phyloP scores from a whole-genome alignment of 805 yeast genomes.

The Candida palmyrensis region DNA sequence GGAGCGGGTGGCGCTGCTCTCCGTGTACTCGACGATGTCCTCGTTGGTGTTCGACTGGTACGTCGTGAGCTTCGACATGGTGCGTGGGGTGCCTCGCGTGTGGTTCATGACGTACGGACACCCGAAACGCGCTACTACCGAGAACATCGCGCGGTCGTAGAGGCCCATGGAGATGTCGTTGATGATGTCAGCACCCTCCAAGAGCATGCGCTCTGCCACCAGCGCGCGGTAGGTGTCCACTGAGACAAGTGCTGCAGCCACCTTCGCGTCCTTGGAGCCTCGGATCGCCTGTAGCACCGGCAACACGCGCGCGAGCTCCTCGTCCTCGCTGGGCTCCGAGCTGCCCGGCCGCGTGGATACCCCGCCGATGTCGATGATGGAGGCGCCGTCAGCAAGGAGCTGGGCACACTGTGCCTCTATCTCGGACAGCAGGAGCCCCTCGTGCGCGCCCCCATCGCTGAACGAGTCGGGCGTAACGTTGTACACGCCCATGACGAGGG shows the following conservation, averaged over 20 bases:
- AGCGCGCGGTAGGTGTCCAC: constrained; percentile 81
- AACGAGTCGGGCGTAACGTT: constrained; percentile 94
- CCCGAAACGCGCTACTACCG: constrained; percentile 60
- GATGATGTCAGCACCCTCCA: constrained; percentile 83
- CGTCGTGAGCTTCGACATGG: constrained; percentile 58
- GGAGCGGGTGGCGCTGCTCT: constrained; percentile 11
- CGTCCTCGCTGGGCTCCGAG: constrained; percentile 51
- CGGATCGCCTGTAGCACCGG: constrained; percentile 67
- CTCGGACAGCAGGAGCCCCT: constrained; percentile 20
- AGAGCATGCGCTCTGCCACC: constrained; percentile 67
- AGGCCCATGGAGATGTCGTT: constrained; percentile 86
- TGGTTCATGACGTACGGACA: constrained; percentile 83
- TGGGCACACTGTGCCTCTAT: constrained; percentile 37
- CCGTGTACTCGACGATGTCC: constrained; percentile 34
- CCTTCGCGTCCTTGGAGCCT: constrained; percentile 22
- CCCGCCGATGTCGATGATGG: constrained; percentile 88
- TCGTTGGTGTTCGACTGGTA: constrained; percentile 42
- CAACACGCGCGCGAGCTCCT: constrained; percentile 65
- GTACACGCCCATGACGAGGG: constrained; percentile 80
- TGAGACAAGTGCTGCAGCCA: constrained; percentile 53
- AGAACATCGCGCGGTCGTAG: constrained; percentile 50
- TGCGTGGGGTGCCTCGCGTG: constrained; percentile 73
- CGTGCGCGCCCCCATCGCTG: constrained; percentile 72
- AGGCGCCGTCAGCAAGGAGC: constrained; percentile 58
- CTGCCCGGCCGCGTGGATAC: constrained; percentile 91